Conservation (phyloP, 805 yeast genomes). For the Scheffersomyces stipitis region DNA sequence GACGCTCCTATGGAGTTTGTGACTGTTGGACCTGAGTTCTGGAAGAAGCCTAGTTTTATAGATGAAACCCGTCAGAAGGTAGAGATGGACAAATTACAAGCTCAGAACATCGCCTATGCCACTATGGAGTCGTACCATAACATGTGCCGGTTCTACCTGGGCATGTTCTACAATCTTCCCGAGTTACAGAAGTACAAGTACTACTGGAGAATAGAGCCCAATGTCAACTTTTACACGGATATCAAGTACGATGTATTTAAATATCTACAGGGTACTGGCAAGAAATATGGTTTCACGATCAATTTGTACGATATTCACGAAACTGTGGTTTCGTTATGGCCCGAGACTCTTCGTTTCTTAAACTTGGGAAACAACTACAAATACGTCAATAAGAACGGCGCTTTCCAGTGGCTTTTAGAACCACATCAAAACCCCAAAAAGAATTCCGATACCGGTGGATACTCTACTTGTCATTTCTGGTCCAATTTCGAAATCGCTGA, state of each 20-base stretch:
- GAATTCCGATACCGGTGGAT: conserved; percentile 42
- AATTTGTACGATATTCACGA: conserved; percentile 70
- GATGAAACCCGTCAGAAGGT: conserved; percentile 43
- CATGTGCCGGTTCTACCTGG: conserved; percentile 81
- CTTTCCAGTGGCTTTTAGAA: conserved; percentile 54
- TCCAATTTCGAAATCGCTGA: conserved; percentile 84
- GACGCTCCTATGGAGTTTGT: conserved; percentile 37
- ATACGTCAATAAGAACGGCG: conserved; percentile 46
- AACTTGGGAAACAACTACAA: conserved; percentile 57
- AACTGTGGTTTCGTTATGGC: conserved; percentile 65
- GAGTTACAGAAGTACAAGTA: conserved; percentile 59
- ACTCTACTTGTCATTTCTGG: conserved; percentile 86
- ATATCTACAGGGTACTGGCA: conserved; percentile 64
- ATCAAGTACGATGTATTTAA: conserved; percentile 76
- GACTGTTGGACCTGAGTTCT: conserved; percentile 41
- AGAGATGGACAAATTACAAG: conserved; percentile 40
- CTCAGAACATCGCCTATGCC: conserved; percentile 60
- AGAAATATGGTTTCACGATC: conserved; percentile 73
- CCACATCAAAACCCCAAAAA: conserved; percentile 51
- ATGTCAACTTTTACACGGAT: conserved; percentile 64
- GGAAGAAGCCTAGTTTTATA: conserved; percentile 62
- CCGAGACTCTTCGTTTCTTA: conserved; percentile 62
- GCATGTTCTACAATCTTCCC: conserved; percentile 62
- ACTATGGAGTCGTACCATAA: conserved; percentile 65
- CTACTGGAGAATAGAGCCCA: conserved; percentile 84